Evolutionary conservation across 108 stramenopile genomes (phyloP).

Genomic region (Pseudonitzschia multistriata): DNA sequence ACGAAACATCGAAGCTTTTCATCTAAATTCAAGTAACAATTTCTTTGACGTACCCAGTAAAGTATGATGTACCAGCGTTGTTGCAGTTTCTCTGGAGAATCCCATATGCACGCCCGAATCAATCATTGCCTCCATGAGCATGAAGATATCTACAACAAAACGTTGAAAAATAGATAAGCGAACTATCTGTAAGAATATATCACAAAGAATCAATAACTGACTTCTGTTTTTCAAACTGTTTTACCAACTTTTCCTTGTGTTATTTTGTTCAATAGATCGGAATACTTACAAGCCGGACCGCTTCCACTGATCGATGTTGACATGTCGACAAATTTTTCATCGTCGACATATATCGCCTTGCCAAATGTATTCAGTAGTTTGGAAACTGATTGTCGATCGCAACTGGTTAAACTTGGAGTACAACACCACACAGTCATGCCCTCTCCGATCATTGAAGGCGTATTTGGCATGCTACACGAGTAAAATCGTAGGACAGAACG

Average conservation of each 20-base stretch:
- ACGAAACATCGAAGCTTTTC: neutral
- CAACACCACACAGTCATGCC: conserved; percentile 87
- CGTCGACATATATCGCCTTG: conserved; percentile 81
- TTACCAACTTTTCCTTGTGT: too few species aligned
- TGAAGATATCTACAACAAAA: conserved; percentile 56
- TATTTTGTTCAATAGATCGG: too few species aligned
- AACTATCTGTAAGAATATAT: neutral
- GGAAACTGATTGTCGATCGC: conserved; percentile 57
- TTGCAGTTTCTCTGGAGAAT: conserved; percentile 74
- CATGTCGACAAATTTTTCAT: conserved; percentile 92
- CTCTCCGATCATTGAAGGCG: conserved; percentile 81
- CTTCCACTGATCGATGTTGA: conserved; percentile 82
- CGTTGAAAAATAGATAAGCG: neutral
- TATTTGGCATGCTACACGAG: conserved; percentile 87
- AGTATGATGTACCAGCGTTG: conserved; percentile 76
- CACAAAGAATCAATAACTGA: neutral
- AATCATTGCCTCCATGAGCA: conserved; percentile 91
- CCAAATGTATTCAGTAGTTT: conserved; percentile 71
- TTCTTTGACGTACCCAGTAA: conserved; percentile 29
- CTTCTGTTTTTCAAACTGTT: too few species aligned
- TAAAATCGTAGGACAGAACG: neutral
- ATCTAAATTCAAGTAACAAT: too few species aligned
- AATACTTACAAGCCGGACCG: conserved; percentile 73
- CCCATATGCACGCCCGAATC: conserved; percentile 96
- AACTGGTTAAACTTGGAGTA: conserved; percentile 60